These are phyloP conservation scores for Schizophyllum amplum DNA, from an alignment of 1,284 basidiomycete genomes.

Conservation along the genomic window DNA sequence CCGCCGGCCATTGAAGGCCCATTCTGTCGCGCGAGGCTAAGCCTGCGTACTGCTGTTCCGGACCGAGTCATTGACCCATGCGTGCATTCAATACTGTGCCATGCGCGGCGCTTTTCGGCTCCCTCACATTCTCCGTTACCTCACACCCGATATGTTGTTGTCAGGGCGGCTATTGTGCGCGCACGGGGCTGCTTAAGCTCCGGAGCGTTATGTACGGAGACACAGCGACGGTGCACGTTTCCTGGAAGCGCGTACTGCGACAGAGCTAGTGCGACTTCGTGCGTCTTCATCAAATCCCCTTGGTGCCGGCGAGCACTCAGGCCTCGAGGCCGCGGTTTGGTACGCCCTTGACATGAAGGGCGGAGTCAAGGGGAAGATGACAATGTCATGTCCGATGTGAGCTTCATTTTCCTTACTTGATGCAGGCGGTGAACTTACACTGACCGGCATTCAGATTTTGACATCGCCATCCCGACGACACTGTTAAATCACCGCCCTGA, in stretches of 20 bases:
- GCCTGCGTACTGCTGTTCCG: background rate
- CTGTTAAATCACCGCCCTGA: too few relatives aligned
- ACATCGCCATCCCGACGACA: background rate
- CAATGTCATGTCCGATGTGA: background rate
- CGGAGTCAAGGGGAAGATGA: too few relatives aligned
- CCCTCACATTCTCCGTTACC: background rate
- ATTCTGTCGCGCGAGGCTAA: background rate
- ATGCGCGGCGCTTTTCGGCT: background rate
- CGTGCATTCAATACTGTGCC: background rate
- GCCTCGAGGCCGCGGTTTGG: background rate
- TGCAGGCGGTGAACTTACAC: background rate
- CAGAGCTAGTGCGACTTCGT: background rate
- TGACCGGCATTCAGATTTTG: background rate
- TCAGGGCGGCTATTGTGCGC: background rate
- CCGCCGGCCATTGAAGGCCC: background rate
- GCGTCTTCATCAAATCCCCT: too few relatives aligned
- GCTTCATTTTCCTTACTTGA: background rate
- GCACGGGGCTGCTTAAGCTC: background rate
- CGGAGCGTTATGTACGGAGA: background rate
- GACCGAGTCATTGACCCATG: background rate
- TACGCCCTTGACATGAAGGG: background rate
- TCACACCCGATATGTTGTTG: background rate
- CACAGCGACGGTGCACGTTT: background rate
- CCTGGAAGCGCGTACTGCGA: background rate
- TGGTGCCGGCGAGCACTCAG: too few relatives aligned